Percentiles rank a stretch among this genome's conserved stretches.
These are phyloP conservation scores for Elaphomyces granulatus DNA, from an alignment of 495 filamentous ascomycete genomes.

Conservation along the genomic window DNA sequence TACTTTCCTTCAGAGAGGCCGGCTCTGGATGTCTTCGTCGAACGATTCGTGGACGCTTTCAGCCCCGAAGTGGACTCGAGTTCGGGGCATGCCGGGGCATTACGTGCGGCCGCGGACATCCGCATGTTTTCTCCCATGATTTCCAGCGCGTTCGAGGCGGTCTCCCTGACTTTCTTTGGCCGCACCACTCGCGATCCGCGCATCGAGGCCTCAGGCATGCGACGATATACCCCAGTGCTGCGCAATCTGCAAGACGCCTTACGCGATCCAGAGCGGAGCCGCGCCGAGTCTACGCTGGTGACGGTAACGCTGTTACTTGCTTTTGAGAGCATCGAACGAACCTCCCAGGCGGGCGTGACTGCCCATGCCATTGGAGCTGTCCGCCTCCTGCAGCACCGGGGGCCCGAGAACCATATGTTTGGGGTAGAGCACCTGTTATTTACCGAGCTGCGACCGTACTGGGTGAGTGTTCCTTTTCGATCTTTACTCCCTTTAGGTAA, in stretches of 20 bases:
- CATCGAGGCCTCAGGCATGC: slow-evolving; percentile 26
- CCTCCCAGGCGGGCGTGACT: slow-evolving; percentile 19
- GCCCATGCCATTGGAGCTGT: slow-evolving; percentile 31
- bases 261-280: slow-evolving; percentile 26
- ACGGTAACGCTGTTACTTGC: slow-evolving; percentile 32
- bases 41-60: slow-evolving; percentile 34
- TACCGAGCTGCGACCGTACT: slow-evolving; percentile 31
- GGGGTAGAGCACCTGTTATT: slow-evolving; percentile 32
- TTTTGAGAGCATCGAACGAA: slow-evolving; percentile 34
- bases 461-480: slow-evolving; percentile 17
- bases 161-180: slow-evolving; percentile 31
- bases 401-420: slow-evolving; percentile 31
- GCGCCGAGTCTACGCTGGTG: slow-evolving; percentile 29
- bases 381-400: slow-evolving; percentile 31
- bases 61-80: slow-evolving; percentile 28
- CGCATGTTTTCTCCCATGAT: slow-evolving; percentile 33
- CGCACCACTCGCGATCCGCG: slow-evolving; percentile 23
- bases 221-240: slow-evolving; percentile 26
- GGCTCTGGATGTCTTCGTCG: slow-evolving; percentile 30
- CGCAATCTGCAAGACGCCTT: slow-evolving; percentile 27
- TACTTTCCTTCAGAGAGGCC: no score
- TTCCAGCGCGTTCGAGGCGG: slow-evolving; percentile 27
- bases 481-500: slow-evolving; percentile 3
- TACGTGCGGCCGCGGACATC: slow-evolving; percentile 27
- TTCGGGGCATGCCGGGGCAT: slow-evolving; percentile 26